A percentile compares a stretch with the other conserved stretches of the same genome.
Evolutionary conservation across 352 stramenopile species (phyloP).

Genomic region (Globisporangium barbulae): DNA sequence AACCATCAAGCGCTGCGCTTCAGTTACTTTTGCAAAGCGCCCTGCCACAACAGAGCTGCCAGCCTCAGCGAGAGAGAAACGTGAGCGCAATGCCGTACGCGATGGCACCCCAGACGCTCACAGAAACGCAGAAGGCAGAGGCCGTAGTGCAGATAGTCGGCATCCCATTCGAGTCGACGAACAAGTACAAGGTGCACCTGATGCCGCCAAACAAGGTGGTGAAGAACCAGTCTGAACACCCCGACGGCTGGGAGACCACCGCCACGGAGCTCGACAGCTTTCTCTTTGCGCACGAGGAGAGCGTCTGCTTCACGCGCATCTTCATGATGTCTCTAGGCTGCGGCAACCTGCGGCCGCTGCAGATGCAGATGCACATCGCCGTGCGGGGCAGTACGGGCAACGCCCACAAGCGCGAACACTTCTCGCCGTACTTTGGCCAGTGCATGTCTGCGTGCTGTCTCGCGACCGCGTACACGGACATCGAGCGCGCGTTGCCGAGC

Average conservation of each 20-base stretch:
- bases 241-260: slow-evolving; percentile 42
- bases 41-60: too few relatives aligned
- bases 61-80: neutral
- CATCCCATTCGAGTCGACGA: slow-evolving; percentile 46
- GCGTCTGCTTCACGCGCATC: slow-evolving; percentile 28
- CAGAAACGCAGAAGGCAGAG: slow-evolving; percentile 50
- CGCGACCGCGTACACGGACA: slow-evolving; percentile 60
- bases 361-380: slow-evolving; percentile 45
- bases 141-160: slow-evolving; percentile 44
- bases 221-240: slow-evolving; percentile 43
- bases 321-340: slow-evolving; percentile 36
- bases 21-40: too few relatives aligned
- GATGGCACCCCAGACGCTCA: slow-evolving; percentile 30
- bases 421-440: slow-evolving; percentile 42
- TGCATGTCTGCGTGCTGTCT: slow-evolving; percentile 44
- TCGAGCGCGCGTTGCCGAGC: slow-evolving; percentile 47
- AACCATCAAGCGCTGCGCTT: too few relatives aligned
- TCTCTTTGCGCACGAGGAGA: slow-evolving; percentile 46
- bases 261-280: slow-evolving; percentile 42
- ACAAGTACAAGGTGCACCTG: slow-evolving; percentile 54
- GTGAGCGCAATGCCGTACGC: slow-evolving; percentile 13
- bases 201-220: slow-evolving; percentile 47
- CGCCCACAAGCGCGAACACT: slow-evolving; percentile 49
- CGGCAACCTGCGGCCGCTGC: slow-evolving; percentile 34
- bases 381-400: slow-evolving; percentile 35